Evolutionary conservation across 2,329 filamentous ascomycete genomes (phyloP).

Genomic region (Nothophoma quercina): DNA sequence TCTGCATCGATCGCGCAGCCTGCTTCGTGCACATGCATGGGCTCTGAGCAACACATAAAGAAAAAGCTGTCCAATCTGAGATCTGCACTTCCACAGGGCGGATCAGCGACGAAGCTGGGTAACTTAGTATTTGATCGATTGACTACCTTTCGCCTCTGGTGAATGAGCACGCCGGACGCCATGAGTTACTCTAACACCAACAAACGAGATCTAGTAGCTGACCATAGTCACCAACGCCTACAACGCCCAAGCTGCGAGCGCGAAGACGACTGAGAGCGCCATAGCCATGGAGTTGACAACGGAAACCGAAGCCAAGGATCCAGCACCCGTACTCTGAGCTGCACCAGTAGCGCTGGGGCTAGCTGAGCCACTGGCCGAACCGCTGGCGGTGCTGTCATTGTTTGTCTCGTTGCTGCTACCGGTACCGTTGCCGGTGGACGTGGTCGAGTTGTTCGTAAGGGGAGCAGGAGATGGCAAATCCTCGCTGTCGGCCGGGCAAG

Average conservation of each 20-base stretch:
- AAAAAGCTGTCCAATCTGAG: too few relatives aligned
- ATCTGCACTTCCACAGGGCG: not conserved
- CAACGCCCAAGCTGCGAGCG: conserved; percentile 33
- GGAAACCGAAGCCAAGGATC: conserved; percentile 25
- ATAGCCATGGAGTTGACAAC: conserved; percentile 34
- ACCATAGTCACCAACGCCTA: conserved; percentile 10
- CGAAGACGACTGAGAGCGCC: conserved; percentile 37
- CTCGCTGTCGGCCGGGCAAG: conserved; percentile 51
- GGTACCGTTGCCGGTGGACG: conserved; percentile 20
- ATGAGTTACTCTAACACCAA: not conserved
- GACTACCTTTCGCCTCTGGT: not conserved
- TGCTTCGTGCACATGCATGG: too few relatives aligned
- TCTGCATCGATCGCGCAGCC: too few relatives aligned
- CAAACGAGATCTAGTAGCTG: conserved; percentile 1
- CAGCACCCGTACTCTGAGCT: conserved; percentile 14
- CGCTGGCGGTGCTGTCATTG: conserved; percentile 1
- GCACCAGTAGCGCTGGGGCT: conserved; percentile 2
- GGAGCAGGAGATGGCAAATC: conserved; percentile 24
- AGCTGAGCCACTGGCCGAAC: conserved; percentile 8
- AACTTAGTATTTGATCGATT: not conserved
- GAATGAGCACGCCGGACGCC: not conserved
- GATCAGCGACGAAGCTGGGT: not conserved
- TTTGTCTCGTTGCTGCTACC: conserved; percentile 19
- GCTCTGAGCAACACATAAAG: too few relatives aligned
- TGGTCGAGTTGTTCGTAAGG: conserved; percentile 24